phyloP scores from a whole-genome alignment of 1,284 basidiomycete species.

The Ustilago crameri region DNA sequence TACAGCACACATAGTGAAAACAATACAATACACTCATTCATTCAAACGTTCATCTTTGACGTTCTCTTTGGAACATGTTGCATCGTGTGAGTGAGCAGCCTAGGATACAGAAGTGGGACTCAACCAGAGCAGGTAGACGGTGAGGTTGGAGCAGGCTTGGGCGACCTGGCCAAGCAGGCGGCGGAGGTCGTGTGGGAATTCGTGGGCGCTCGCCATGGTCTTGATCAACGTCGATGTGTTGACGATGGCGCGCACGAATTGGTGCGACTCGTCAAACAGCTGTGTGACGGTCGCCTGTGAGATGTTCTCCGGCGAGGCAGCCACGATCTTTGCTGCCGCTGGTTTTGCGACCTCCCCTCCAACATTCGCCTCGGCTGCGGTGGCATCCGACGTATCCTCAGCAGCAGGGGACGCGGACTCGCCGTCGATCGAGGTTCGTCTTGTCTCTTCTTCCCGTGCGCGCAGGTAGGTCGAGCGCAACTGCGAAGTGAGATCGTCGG shows the following conservation, averaged over 20 bases:
- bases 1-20: background rate
- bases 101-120: slow-evolving; percentile 29
- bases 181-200: slow-evolving; percentile 54
- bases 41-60: no score
- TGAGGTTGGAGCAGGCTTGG: slow-evolving; percentile 54
- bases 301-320: slow-evolving; percentile 29
- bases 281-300: slow-evolving; percentile 24
- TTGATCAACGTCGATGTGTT: slow-evolving; percentile 60
- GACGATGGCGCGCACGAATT: slow-evolving; percentile 59
- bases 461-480: slow-evolving; percentile 44
- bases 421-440: slow-evolving; percentile 13
- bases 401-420: background rate
- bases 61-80: no score
- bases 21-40: no score
- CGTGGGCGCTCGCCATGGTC: slow-evolving; percentile 45
- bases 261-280: slow-evolving; percentile 57
- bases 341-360: background rate
- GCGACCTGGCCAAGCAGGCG: slow-evolving; percentile 57
- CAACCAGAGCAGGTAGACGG: slow-evolving; percentile 59
- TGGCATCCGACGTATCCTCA: no score
- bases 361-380: background rate
- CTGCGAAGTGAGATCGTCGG: slow-evolving; percentile 42
- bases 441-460: slow-evolving; percentile 38
- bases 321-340: background rate
- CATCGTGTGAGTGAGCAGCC: background rate